These are phyloP conservation scores for Podospora tetraspora DNA, from an alignment of 495 filamentous ascomycete species.

Conservation along the genomic window DNA sequence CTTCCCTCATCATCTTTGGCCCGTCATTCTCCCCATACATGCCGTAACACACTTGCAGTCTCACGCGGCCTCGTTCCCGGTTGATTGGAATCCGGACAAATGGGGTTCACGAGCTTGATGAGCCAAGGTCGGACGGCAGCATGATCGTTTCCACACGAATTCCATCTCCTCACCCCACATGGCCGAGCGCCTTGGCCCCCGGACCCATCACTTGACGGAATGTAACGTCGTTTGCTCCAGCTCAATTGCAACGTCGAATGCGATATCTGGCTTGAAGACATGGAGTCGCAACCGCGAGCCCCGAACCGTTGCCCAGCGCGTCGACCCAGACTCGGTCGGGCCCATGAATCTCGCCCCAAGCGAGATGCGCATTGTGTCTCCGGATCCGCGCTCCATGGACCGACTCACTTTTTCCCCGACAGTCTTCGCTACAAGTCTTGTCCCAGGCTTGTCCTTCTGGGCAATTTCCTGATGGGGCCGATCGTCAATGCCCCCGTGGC, in stretches of 20 bases:
- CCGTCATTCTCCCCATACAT: not conserved
- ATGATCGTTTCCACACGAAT: not conserved
- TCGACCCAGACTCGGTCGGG: not conserved
- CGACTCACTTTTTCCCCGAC: not conserved
- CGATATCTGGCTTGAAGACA: not conserved
- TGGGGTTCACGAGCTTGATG: not conserved
- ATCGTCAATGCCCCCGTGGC: not conserved
- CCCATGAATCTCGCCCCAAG: not conserved
- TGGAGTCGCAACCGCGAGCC: not conserved
- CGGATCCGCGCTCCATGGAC: not conserved
- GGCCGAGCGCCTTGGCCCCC: not conserved
- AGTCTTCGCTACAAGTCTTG: not conserved
- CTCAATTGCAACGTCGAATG: not conserved
- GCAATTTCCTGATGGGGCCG: conserved; percentile 5
- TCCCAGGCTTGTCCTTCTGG: not conserved
- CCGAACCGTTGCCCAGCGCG: not conserved
- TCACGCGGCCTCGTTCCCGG: not conserved
- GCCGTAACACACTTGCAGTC: not conserved
- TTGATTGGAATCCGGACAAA: not conserved
- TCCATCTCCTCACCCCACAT: not conserved
- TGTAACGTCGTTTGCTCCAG: not conserved
- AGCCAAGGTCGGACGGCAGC: not conserved
- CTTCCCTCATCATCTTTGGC: too few species aligned
- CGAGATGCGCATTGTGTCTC: not conserved
- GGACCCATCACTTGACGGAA: not conserved